These are phyloP conservation scores for Aristolochia fimbriata DNA, from an alignment of 164 flowering plant species.

Conservation along the genomic window DNA sequence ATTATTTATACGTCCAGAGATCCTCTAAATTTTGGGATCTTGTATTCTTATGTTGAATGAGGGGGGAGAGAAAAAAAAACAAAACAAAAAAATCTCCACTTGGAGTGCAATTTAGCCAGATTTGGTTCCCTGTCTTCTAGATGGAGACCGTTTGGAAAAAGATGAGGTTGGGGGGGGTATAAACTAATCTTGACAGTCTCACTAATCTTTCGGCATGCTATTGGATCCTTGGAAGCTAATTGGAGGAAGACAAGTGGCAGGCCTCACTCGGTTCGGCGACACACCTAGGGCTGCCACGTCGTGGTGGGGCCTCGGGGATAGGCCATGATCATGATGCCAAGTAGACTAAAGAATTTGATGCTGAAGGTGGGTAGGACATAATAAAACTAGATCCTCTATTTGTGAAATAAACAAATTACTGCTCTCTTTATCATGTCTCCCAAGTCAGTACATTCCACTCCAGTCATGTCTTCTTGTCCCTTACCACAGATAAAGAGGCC, in stretches of 20 bases:
- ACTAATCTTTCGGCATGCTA: background rate
- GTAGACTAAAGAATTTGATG: constrained; percentile 5
- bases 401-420: constrained; percentile 14
- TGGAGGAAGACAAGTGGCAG: constrained; percentile 1
- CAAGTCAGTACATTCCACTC: constrained; percentile 22
- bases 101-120: constrained; percentile 1
- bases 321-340: constrained; percentile 15
- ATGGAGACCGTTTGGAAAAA: constrained; percentile 20
- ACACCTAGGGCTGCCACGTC: constrained; percentile 5
- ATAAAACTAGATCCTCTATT: constrained; percentile 9
- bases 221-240: constrained; percentile 5
- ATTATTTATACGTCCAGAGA: background rate
- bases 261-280: constrained; percentile 3
- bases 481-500: constrained; percentile 3
- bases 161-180: constrained; percentile 7
- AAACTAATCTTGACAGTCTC: constrained; percentile 2
- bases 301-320: background rate
- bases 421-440: constrained; percentile 32
- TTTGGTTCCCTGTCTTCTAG: constrained; percentile 18
- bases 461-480: constrained; percentile 28
- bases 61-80: background rate
- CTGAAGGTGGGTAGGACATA: constrained; percentile 17
- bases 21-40: background rate
- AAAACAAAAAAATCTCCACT: background rate
- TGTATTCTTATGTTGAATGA: background rate